These are phyloP conservation scores for Quercus aquifolioides DNA, from an alignment of 306 rosid species.

Conservation along the genomic window DNA sequence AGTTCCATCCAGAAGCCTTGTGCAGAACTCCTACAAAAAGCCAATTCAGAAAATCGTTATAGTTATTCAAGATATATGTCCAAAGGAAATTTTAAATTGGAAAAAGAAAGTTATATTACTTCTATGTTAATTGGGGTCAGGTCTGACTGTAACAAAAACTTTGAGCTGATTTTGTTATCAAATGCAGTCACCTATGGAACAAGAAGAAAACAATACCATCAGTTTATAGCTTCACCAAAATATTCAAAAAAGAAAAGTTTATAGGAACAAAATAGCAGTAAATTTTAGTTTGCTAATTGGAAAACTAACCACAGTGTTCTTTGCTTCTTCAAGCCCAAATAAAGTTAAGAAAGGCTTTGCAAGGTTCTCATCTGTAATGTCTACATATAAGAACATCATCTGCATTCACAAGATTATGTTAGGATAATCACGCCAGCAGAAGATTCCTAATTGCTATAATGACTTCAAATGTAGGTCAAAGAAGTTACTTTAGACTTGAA, in stretches of 20 bases:
- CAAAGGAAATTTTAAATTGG: conserved; percentile 2
- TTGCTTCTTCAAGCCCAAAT: conserved; percentile 87
- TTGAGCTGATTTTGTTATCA: conserved; percentile 63
- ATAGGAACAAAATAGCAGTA: conserved; percentile 2
- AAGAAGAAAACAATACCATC: conserved; percentile 22
- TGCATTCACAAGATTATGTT: conserved; percentile 36
- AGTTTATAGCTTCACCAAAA: neutral
- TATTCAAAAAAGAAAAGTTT: neutral
- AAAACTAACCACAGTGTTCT: conserved; percentile 65
- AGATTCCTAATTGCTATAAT: conserved; percentile 13
- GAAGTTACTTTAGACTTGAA: conserved; percentile 74
- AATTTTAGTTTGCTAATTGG: conserved; percentile 10
- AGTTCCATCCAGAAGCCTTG: conserved; percentile 60
- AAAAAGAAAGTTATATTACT: conserved; percentile 29
- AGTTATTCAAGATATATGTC: conserved; percentile 8
- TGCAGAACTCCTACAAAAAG: conserved; percentile 69
- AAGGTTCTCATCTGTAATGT: conserved; percentile 75
- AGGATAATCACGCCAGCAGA: conserved; percentile 12
- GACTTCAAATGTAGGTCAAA: conserved; percentile 18
- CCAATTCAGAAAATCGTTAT: conserved; percentile 19
- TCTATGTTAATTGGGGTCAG: conserved; percentile 66
- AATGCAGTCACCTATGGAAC: conserved; percentile 73
- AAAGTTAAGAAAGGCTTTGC: conserved; percentile 87
- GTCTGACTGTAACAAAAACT: conserved; percentile 72
- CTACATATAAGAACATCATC: conserved; percentile 69